phyloP scores from a whole-genome alignment of 2,329 filamentous ascomycete species.

The Exutisphaerella laricina region DNA sequence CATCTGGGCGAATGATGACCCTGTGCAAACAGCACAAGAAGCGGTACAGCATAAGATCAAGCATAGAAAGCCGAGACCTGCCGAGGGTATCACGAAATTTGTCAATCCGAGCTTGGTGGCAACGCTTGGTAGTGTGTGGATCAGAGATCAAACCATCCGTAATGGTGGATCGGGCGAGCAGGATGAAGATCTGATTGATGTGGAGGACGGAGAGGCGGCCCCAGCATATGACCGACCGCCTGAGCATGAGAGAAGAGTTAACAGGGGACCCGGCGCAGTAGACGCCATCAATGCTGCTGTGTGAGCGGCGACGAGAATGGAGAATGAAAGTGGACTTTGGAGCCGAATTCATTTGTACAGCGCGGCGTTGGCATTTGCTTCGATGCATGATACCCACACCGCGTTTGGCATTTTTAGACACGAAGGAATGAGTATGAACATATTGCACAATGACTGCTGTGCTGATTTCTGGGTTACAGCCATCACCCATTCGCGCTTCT shows the following conservation, averaged over 20 bases:
- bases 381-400: no score
- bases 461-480: no score
- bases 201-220: background rate
- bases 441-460: no score
- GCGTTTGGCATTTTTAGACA: no score
- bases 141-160: constrained; percentile 19
- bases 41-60: constrained; percentile 13
- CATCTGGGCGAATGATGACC: constrained; percentile 30
- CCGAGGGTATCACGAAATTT: constrained; percentile 58
- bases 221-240: constrained; percentile 3
- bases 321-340: no score
- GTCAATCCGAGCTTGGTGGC: constrained; percentile 68
- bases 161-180: background rate
- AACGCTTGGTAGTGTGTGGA: constrained; percentile 40
- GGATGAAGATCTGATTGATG: constrained; percentile 1
- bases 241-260: background rate
- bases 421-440: no score
- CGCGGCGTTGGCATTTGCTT: no score
- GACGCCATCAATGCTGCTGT: constrained; percentile 2
- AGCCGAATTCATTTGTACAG: no score
- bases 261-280: background rate
- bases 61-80: constrained; percentile 3
- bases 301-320: no score
- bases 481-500: no score
- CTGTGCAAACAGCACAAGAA: background rate